phyloP scores from a whole-genome alignment of 345 rosid genomes.

The Orychophragmus violaceus region DNA sequence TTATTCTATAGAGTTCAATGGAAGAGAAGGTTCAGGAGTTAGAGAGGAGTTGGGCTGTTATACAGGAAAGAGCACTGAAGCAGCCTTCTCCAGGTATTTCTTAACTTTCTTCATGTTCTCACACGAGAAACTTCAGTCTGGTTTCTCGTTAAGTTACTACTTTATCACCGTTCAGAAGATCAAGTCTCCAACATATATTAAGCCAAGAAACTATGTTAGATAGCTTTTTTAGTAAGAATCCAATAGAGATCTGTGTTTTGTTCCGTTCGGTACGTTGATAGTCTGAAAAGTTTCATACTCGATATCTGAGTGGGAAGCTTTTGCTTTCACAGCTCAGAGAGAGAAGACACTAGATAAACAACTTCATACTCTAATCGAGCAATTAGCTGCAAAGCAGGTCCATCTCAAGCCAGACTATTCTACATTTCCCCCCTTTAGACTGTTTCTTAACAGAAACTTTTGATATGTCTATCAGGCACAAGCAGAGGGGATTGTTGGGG shows the following conservation, averaged over 20 bases:
- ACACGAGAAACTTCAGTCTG: background rate
- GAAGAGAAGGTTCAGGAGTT: constrained; percentile 65
- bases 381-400: constrained; percentile 87
- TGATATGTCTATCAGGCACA: constrained; percentile 47
- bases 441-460: background rate
- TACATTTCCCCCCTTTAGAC: background rate
- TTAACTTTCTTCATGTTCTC: background rate
- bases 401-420: constrained; percentile 5
- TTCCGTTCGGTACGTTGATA: background rate
- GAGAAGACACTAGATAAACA: constrained; percentile 89
- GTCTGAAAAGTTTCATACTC: background rate
- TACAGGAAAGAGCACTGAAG: constrained; percentile 65
- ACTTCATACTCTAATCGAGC: constrained; percentile 85
- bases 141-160: background rate
- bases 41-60: constrained; percentile 61
- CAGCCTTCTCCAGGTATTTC: constrained; percentile 79
- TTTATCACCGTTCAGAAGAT: background rate
- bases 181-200: constrained; percentile 3
- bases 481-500: constrained; percentile 78
- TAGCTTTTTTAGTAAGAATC: background rate
- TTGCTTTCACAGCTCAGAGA: constrained; percentile 60
- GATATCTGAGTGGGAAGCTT: constrained; percentile 1
- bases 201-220: background rate
- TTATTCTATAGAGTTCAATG: constrained; percentile 44
- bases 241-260: background rate